phyloP scores from a whole-genome alignment of 805 yeast species.

The Candida montana region DNA sequence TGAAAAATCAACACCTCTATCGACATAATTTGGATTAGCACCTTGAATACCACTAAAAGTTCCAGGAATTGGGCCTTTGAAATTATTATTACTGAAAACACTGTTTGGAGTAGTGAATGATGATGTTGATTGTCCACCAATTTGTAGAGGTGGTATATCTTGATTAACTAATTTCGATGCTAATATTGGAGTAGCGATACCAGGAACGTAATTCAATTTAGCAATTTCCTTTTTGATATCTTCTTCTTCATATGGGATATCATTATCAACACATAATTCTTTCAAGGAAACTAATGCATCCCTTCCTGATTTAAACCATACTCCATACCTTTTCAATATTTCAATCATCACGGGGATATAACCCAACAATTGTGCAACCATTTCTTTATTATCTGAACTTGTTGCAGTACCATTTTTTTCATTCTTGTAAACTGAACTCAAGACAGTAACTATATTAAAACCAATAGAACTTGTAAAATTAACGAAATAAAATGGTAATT shows the following conservation, averaged over 20 bases:
- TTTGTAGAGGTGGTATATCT: too few species aligned
- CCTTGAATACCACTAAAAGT: too few species aligned
- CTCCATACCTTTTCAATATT: neutral
- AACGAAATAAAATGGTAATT: conserved; percentile 15
- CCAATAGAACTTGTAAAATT: conserved; percentile 9
- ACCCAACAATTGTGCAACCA: neutral
- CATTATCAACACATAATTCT: neutral
- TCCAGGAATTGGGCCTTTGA: too few species aligned
- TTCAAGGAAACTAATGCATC: neutral
- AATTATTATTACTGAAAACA: too few species aligned
- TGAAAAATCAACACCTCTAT: too few species aligned
- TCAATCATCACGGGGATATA: neutral
- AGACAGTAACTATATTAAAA: conserved; percentile 4
- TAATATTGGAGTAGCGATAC: too few species aligned
- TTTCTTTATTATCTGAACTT: neutral
- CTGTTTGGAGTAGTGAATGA: too few species aligned
- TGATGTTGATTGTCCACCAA: too few species aligned
- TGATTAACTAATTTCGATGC: too few species aligned
- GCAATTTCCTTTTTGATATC: neutral
- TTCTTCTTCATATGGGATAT: neutral
- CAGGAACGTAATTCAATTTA: too few species aligned
- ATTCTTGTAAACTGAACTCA: neutral
- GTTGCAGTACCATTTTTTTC: neutral
- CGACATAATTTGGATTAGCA: too few species aligned
- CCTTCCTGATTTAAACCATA: neutral